Percentiles rank a stretch among this genome's conserved stretches.
These are phyloP conservation scores for Porphyrellus cyaneotinctus DNA, from an alignment of 768 basidiomycete species.

Conservation along the genomic window DNA sequence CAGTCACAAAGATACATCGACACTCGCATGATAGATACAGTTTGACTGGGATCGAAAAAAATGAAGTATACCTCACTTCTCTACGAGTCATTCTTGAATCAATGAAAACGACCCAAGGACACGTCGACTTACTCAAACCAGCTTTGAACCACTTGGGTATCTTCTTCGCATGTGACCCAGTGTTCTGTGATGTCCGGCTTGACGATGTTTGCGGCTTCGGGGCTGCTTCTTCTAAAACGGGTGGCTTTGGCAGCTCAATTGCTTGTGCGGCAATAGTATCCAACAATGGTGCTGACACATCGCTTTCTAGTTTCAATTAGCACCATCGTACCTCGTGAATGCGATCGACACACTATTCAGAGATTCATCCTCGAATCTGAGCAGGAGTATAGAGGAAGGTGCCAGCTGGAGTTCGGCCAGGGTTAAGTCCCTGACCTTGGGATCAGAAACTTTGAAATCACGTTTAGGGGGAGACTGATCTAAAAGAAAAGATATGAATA, in stretches of 20 bases:
- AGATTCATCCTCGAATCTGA: constrained; percentile 69
- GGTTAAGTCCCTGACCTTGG: constrained; percentile 60
- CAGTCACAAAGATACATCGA: constrained; percentile 1
- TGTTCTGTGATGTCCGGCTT: constrained; percentile 1
- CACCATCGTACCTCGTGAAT: neutral
- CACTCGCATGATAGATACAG: constrained; percentile 5
- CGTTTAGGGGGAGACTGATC: constrained; percentile 81
- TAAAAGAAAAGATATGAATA: constrained; percentile 26
- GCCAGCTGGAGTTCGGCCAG: constrained; percentile 70
- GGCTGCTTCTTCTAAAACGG: constrained; percentile 29
- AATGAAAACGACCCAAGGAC: neutral
- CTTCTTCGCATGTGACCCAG: constrained; percentile 44
- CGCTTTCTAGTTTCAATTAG: constrained; percentile 39
- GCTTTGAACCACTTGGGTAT: constrained; percentile 79
- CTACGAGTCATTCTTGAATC: constrained; percentile 8
- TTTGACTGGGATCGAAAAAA: constrained; percentile 8
- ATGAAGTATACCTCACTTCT: constrained; percentile 37
- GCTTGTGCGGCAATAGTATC: constrained; percentile 53
- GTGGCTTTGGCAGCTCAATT: constrained; percentile 63
- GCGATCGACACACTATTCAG: constrained; percentile 52
- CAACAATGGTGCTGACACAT: constrained; percentile 61
- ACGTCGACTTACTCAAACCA: constrained; percentile 46
- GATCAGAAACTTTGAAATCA: constrained; percentile 80
- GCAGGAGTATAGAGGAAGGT: constrained; percentile 72
- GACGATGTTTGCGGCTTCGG: constrained; percentile 10